These are phyloP conservation scores for Leccinum ochraceum DNA, from an alignment of 768 basidiomycete genomes.

Conservation along the genomic window DNA sequence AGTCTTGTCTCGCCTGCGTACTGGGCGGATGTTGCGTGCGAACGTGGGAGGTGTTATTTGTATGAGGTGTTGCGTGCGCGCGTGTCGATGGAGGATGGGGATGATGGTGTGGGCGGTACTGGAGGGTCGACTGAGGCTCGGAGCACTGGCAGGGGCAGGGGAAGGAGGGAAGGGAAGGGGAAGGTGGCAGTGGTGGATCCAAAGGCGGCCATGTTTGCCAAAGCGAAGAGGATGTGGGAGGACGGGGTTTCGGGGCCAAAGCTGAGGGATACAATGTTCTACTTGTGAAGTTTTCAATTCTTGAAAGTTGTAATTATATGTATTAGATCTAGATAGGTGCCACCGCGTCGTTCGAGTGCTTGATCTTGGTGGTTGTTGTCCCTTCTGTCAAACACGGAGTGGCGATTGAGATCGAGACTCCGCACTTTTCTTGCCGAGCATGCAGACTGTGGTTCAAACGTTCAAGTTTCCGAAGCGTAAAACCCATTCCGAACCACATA, in stretches of 20 bases:
- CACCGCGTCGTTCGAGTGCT: too few species aligned
- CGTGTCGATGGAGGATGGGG: neutral
- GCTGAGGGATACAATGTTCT: constrained; percentile 72
- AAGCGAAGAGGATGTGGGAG: constrained; percentile 57
- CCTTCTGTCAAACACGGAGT: too few species aligned
- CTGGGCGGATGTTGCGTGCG: constrained; percentile 51
- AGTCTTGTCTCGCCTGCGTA: constrained; percentile 39
- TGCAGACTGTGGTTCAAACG: too few species aligned
- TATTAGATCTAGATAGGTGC: too few species aligned
- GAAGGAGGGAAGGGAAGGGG: constrained; percentile 34
- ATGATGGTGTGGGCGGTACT: constrained; percentile 2
- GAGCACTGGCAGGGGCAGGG: constrained; percentile 14
- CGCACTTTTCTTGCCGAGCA: too few species aligned
- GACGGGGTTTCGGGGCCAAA: constrained; percentile 48
- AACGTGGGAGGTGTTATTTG: constrained; percentile 54
- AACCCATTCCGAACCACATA: constrained; percentile 83
- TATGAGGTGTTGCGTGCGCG: constrained; percentile 42
- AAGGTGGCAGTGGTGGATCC: constrained; percentile 17
- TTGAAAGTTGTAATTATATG: too few species aligned
- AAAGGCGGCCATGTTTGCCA: constrained; percentile 49
- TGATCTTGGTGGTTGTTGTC: too few species aligned
- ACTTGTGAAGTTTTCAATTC: constrained; percentile 37
- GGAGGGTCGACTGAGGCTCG: constrained; percentile 18
- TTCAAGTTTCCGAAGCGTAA: constrained; percentile 49
- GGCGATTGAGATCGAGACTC: too few species aligned